Evolutionary conservation across 75 land plant species (phyloP).

Genomic region (Selaginella moellendorffii): DNA sequence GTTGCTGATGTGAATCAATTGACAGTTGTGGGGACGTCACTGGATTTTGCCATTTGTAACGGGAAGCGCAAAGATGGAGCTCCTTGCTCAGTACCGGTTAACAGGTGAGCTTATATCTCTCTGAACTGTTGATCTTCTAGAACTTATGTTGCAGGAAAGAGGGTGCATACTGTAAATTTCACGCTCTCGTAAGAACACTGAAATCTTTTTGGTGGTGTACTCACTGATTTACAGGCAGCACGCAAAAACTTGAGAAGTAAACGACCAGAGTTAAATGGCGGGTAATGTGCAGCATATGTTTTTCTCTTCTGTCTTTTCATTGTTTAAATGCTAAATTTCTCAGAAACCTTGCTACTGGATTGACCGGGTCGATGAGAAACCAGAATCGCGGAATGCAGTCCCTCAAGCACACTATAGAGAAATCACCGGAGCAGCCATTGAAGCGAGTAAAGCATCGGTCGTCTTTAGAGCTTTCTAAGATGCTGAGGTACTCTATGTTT

Average conservation of each 20-base stretch:
- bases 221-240: constrained; percentile 32
- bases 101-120: constrained; percentile 31
- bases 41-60: constrained; percentile 70
- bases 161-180: constrained; percentile 59
- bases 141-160: constrained; percentile 30
- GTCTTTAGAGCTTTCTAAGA: background rate
- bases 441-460: constrained; percentile 3
- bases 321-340: background rate
- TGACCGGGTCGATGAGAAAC: background rate
- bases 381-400: background rate
- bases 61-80: constrained; percentile 71
- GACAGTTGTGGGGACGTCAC: constrained; percentile 60
- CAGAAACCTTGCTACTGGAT: background rate
- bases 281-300: constrained; percentile 29
- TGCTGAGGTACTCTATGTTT: background rate
- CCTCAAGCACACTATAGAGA: background rate
- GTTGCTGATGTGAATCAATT: constrained; percentile 45
- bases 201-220: background rate
- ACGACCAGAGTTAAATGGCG: constrained; percentile 71
- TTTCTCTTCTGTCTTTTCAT: background rate
- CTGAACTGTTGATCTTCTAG: background rate
- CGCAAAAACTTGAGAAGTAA: constrained; percentile 39
- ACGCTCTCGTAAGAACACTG: constrained; percentile 37
- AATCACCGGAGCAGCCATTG: background rate
- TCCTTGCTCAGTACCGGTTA: constrained; percentile 53